Evolutionary conservation across 345 rosid species (phyloP).

Genomic region (Pistacia atlantica): DNA sequence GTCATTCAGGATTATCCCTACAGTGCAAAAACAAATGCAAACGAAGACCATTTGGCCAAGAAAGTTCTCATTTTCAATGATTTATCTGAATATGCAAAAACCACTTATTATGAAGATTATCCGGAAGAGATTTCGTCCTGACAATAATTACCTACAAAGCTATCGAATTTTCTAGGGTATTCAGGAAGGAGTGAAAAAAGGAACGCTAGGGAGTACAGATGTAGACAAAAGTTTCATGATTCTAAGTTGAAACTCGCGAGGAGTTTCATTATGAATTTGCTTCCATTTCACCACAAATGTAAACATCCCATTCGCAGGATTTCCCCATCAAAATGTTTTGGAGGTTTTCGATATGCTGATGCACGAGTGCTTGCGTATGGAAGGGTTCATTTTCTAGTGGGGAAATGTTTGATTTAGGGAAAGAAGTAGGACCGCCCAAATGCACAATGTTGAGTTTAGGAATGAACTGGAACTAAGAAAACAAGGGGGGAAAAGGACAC

Average conservation of each 20-base stretch:
- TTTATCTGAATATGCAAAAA: no score
- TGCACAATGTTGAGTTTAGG: not conserved
- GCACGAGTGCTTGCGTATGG: not conserved
- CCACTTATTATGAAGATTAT: not conserved
- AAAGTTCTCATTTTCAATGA: no score
- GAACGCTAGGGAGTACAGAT: not conserved
- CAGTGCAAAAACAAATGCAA: no score
- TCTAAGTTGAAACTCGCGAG: not conserved
- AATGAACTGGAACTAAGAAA: not conserved
- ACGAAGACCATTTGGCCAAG: no score
- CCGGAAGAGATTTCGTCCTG: not conserved
- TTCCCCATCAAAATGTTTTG: not conserved
- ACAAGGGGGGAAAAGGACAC: no score
- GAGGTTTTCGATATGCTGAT: not conserved
- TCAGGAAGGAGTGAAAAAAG: not conserved
- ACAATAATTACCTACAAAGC: not conserved
- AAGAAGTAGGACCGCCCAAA: not conserved
- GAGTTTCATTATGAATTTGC: not conserved
- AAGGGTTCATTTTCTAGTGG: not conserved
- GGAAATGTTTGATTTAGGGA: not conserved
- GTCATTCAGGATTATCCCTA: no score
- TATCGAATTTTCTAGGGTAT: not conserved
- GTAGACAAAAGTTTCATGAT: not conserved
- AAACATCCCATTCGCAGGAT: not conserved
- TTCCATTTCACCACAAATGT: not conserved